phyloP scores from a whole-genome alignment of 129 eudicot genomes.

The Flaveria ramosissima region DNA sequence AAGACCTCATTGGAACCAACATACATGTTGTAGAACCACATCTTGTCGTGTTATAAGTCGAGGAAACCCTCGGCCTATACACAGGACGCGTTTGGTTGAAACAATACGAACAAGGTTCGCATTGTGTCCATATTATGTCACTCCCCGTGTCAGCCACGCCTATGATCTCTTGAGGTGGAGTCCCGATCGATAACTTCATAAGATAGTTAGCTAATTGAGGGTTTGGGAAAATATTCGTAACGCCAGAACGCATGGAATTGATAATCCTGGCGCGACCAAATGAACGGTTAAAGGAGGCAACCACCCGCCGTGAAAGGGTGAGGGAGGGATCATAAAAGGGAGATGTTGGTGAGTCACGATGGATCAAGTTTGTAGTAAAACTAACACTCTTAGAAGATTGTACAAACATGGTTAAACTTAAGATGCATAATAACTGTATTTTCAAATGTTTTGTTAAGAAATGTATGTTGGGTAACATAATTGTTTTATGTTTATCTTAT shows the following conservation, averaged over 20 bases:
- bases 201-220: conserved; percentile 37
- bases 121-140: conserved; percentile 49
- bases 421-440: not conserved
- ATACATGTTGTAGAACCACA: conserved; percentile 36
- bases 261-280: conserved; percentile 30
- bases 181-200: conserved; percentile 40
- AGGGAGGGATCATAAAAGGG: conserved; percentile 39
- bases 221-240: conserved; percentile 25
- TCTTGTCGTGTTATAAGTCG: conserved; percentile 24
- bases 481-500: conserved; percentile 9
- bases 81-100: conserved; percentile 40
- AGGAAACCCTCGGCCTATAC: conserved; percentile 36
- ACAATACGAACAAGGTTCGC: conserved; percentile 47
- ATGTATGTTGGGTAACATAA: not conserved
- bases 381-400: conserved; percentile 28
- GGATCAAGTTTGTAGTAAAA: conserved; percentile 37
- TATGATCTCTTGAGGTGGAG: conserved; percentile 38
- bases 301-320: conserved; percentile 23
- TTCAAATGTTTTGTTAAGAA: not conserved
- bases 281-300: conserved; percentile 31
- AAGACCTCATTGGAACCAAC: conserved; percentile 22
- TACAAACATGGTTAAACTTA: conserved; percentile 3
- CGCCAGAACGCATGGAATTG: conserved; percentile 30
- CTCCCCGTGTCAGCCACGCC: conserved; percentile 53
- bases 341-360: conserved; percentile 40